These are phyloP conservation scores for Candida insectorum DNA, from an alignment of 805 yeast species.

Conservation along the genomic window DNA sequence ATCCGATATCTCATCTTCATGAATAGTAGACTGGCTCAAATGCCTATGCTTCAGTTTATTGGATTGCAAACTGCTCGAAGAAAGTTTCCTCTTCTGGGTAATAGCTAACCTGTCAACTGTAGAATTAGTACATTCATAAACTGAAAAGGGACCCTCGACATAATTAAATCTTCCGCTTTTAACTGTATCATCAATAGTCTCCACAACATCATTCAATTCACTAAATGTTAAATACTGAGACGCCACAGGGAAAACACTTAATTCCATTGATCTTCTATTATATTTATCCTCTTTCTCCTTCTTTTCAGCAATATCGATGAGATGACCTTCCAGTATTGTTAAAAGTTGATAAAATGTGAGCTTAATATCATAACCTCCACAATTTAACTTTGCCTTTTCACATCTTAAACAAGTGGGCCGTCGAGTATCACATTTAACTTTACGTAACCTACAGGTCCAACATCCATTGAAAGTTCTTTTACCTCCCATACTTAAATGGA, in stretches of 20 bases:
- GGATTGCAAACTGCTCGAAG: not conserved
- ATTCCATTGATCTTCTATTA: slow-evolving; percentile 45
- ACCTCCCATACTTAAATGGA: slow-evolving; percentile 3
- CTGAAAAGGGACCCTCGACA: slow-evolving; percentile 25
- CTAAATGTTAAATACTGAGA: slow-evolving; percentile 35
- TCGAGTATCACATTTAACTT: slow-evolving; percentile 50
- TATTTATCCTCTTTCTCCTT: slow-evolving; percentile 24
- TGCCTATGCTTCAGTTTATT: not conserved
- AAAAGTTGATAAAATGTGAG: slow-evolving; percentile 46
- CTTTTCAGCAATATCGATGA: slow-evolving; percentile 16
- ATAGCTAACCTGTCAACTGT: too few relatives aligned
- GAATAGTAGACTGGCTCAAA: not conserved
- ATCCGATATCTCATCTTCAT: not conserved
- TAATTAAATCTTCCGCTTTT: slow-evolving; percentile 6
- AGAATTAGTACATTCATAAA: too few relatives aligned
- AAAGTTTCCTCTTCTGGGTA: not conserved
- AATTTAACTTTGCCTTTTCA: slow-evolving; percentile 38
- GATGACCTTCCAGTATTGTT: slow-evolving; percentile 20
- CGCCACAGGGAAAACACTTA: slow-evolving; percentile 36
- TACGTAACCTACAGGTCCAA: slow-evolving; percentile 52
- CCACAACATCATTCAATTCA: slow-evolving; percentile 37
- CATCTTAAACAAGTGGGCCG: slow-evolving; percentile 48
- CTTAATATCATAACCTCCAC: slow-evolving; percentile 50
- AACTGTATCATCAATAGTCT: slow-evolving; percentile 21
- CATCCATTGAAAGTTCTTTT: slow-evolving; percentile 48